Evolutionary conservation across 2,329 filamentous ascomycete genomes (phyloP).

Genomic region (Piedraia hortae): DNA sequence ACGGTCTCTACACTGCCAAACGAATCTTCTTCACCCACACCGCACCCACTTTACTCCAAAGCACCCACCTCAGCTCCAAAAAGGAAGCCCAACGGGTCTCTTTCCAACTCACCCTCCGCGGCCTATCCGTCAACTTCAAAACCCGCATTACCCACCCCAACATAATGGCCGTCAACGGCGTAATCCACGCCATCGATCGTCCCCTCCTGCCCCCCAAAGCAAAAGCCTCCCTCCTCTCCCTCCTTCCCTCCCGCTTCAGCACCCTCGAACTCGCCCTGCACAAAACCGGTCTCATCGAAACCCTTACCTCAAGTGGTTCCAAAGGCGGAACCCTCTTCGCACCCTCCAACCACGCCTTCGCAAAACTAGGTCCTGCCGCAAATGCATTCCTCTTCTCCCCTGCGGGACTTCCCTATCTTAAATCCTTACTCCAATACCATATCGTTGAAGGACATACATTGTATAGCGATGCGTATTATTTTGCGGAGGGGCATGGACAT

Average conservation of each 20-base stretch:
- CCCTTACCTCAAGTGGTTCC: constrained; percentile 25
- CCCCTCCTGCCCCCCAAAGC: constrained; percentile 51
- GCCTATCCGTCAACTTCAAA: constrained; percentile 51
- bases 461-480: constrained; percentile 63
- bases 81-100: constrained; percentile 40
- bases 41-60: constrained; percentile 38
- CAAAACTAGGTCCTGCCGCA: constrained; percentile 38
- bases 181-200: constrained; percentile 50
- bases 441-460: constrained; percentile 45
- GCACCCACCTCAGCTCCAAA: constrained; percentile 30
- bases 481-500: constrained; percentile 19
- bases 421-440: constrained; percentile 54
- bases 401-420: constrained; percentile 46
- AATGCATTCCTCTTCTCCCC: constrained; percentile 71
- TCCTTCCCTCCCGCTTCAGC: constrained; percentile 44
- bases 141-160: constrained; percentile 41
- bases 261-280: constrained; percentile 48
- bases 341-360: constrained; percentile 57
- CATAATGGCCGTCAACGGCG: constrained; percentile 48
- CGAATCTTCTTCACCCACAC: constrained; percentile 45
- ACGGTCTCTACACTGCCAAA: constrained; percentile 36
- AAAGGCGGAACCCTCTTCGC: constrained; percentile 53
- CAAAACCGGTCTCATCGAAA: constrained; percentile 43
- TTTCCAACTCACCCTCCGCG: constrained; percentile 32
- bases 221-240: constrained; percentile 33